Conservation (phyloP, 1,139 yeast genomes). For the Sugiyamaella castrensis region DNA sequence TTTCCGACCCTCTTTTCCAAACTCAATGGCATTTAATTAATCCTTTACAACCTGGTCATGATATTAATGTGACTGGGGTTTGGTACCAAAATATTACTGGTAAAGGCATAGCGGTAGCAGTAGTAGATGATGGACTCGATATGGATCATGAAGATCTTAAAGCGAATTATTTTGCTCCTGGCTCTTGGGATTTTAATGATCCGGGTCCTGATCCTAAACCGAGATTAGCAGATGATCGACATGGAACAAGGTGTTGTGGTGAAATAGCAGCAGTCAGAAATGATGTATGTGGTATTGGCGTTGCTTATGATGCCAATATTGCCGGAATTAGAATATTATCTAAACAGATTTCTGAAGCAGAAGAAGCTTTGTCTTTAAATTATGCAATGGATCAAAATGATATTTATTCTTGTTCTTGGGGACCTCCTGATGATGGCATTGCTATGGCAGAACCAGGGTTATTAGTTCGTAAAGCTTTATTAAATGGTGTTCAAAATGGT, state of each 20-base stretch:
- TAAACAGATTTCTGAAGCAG: conserved; percentile 73
- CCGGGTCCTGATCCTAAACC: conserved; percentile 77
- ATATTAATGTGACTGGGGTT: conserved; percentile 79
- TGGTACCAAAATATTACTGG: conserved; percentile 88
- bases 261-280: conserved; percentile 87
- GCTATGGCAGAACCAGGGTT: conserved; percentile 82
- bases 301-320: conserved; percentile 81
- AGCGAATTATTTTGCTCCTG: conserved; percentile 65
- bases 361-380: conserved; percentile 85
- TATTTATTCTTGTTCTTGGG: conserved; percentile 98
- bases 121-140: conserved; percentile 95
- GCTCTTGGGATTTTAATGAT: conserved; percentile 89
- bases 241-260: conserved; percentile 98
- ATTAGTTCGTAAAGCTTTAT: conserved; percentile 74
- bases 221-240: conserved; percentile 75
- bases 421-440: conserved; percentile 91
- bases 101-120: conserved; percentile 69
- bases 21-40: conserved; percentile 92
- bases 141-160: conserved; percentile 68
- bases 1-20: conserved; percentile 74
- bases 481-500: conserved; percentile 84
- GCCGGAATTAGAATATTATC: conserved; percentile 89
- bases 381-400: conserved; percentile 77
- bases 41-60: conserved; percentile 68
- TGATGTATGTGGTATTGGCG: conserved; percentile 90